Evolutionary conservation across 805 yeast species (phyloP).

Genomic region (Metschnikowia vanudenii): DNA sequence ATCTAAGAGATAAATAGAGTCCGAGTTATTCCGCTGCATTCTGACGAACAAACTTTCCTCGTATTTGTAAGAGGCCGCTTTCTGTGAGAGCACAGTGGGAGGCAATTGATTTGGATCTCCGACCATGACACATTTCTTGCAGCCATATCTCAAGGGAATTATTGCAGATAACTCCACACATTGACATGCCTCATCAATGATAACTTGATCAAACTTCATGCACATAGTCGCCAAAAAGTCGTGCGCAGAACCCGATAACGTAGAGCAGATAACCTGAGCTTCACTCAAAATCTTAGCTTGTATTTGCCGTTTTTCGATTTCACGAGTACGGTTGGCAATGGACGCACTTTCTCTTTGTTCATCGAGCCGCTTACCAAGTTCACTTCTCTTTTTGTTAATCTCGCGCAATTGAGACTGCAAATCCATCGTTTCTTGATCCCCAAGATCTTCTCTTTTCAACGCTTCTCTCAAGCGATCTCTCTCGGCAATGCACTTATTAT

Average conservation of each 20-base stretch:
- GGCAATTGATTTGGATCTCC: conserved; percentile 99
- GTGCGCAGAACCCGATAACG: conserved; percentile 93
- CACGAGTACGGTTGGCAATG: conserved; percentile 69
- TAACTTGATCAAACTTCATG: conserved; percentile 81
- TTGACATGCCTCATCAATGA: conserved; percentile 97
- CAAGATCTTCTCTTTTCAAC: conserved; percentile 27
- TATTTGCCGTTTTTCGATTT: conserved; percentile 69
- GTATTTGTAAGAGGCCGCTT: conserved; percentile 74
- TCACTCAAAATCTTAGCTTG: conserved; percentile 70
- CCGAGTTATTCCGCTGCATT: conserved; percentile 69
- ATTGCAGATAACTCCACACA: conserved; percentile 90
- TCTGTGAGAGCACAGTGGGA: conserved; percentile 90
- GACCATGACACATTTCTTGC: conserved; percentile 88
- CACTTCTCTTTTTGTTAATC: conserved; percentile 60
- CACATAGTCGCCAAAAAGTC: conserved; percentile 74
- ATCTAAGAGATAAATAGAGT: conserved; percentile 68
- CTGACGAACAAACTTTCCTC: conserved; percentile 93
- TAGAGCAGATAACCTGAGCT: conserved; percentile 87
- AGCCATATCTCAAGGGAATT: conserved; percentile 90
- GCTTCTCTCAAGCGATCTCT: conserved; percentile 53
- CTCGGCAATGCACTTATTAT: conserved; percentile 51
- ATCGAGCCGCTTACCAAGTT: conserved; percentile 71
- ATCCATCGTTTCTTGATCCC: conserved; percentile 44
- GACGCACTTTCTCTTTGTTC: conserved; percentile 73
- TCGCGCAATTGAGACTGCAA: conserved; percentile 53